Evolutionary conservation across 129 eudicot species (phyloP).

Genomic region (Flaveria linearis): DNA sequence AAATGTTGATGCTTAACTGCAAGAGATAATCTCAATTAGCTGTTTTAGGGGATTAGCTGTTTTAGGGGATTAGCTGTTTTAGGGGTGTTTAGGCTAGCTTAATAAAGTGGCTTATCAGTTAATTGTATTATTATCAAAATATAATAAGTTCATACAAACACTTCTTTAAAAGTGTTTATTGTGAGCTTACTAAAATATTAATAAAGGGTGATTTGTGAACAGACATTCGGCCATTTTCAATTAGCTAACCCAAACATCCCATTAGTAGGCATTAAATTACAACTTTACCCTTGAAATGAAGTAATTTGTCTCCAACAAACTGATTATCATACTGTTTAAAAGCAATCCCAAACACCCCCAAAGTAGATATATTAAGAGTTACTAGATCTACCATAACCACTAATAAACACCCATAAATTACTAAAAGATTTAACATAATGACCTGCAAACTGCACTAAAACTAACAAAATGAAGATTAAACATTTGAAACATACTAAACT

Average conservation of each 20-base stretch:
- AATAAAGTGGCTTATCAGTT: not conserved
- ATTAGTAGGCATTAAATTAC: not conserved
- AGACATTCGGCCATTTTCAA: no score
- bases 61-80: not conserved
- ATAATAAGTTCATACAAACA: not conserved
- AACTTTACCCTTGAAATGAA: slow-evolving; percentile 1
- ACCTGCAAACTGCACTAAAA: no score
- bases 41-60: no score
- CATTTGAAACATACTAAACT: slow-evolving; percentile 2
- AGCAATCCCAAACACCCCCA: not conserved
- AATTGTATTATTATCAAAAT: not conserved
- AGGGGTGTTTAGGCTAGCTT: not conserved
- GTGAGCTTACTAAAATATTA: not conserved
- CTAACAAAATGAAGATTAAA: not conserved
- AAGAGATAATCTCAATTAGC: not conserved
- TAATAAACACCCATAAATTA: slow-evolving; percentile 1
- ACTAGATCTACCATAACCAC: slow-evolving; percentile 24
- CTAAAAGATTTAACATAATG: slow-evolving; percentile 2
- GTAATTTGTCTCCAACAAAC: not conserved
- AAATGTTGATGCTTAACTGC: not conserved
- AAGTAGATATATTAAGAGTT: not conserved
- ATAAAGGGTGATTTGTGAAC: not conserved
- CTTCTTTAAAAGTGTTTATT: not conserved
- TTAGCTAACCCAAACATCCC: no score
- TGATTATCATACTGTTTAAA: not conserved